Conservation (phyloP, 306 rosid species). For the Dryas drummondii region DNA sequence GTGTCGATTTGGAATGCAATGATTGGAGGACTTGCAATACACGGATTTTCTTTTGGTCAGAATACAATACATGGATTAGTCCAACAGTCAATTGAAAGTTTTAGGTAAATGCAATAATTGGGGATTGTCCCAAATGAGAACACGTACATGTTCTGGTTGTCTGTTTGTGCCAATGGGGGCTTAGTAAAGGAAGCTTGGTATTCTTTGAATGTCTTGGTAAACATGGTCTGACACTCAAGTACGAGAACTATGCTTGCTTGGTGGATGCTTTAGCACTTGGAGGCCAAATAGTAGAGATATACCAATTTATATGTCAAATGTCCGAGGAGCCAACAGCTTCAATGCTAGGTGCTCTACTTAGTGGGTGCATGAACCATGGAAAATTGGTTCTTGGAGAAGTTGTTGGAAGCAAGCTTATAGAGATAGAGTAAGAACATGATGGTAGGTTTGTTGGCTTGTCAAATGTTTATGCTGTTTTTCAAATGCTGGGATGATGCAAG, state of each 20-base stretch:
- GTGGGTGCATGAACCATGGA: conserved; percentile 66
- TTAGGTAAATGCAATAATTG: conserved; percentile 55
- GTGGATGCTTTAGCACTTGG: conserved; percentile 74
- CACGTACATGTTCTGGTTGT: conserved; percentile 74
- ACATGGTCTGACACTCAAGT: conserved; percentile 49
- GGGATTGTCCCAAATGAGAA: conserved; percentile 66
- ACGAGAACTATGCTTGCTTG: conserved; percentile 77
- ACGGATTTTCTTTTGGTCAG: too few species aligned
- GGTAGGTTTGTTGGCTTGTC: conserved; percentile 77
- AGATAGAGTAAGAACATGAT: conserved; percentile 73
- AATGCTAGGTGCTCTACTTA: conserved; percentile 72
- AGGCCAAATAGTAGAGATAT: conserved; percentile 56
- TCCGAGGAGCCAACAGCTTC: conserved; percentile 62
- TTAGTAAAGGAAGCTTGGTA: conserved; percentile 68
- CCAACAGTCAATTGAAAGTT: conserved; percentile 49
- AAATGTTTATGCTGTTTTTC: conserved; percentile 54
- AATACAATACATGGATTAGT: conserved; percentile 46
- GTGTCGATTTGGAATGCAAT: conserved; percentile 78
- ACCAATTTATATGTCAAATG: conserved; percentile 62
- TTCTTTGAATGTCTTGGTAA: conserved; percentile 54
- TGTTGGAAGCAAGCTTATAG: conserved; percentile 72
- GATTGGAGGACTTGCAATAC: conserved; percentile 73
- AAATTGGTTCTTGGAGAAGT: conserved; percentile 59
- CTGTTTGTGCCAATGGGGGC: conserved; percentile 80
- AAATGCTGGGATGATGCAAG: conserved; percentile 74